Conservation (phyloP, 2,329 filamentous ascomycete species). For the Lachnellula occidentalis region DNA sequence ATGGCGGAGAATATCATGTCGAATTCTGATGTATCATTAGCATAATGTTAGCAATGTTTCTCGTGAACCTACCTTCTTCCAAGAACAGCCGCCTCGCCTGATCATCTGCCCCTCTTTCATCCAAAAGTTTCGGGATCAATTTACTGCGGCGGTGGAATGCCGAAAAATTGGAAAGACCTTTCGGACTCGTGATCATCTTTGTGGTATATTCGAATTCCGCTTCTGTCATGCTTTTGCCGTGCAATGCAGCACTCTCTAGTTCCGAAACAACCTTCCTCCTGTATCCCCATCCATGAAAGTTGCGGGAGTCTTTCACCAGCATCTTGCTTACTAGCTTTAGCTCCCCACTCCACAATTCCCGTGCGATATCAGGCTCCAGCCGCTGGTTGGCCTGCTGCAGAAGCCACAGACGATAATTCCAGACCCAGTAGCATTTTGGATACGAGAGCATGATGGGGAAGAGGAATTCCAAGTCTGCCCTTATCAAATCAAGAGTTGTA, state of each 20-base stretch:
- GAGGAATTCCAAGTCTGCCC: slow-evolving; percentile 73
- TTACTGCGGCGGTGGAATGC: slow-evolving; percentile 91
- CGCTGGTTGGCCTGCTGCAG: slow-evolving; percentile 64
- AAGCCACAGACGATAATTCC: slow-evolving; percentile 90
- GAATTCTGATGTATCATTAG: slow-evolving; percentile 53
- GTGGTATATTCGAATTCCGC: slow-evolving; percentile 85
- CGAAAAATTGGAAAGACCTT: slow-evolving; percentile 79
- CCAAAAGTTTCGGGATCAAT: slow-evolving; percentile 70
- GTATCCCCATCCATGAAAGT: slow-evolving; percentile 97
- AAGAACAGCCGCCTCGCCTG: slow-evolving; percentile 62
- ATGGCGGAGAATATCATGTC: slow-evolving; percentile 69
- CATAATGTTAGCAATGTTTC: background rate
- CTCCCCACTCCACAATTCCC: slow-evolving; percentile 76
- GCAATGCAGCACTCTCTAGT: slow-evolving; percentile 56
- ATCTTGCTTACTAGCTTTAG: slow-evolving; percentile 80
- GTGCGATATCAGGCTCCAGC: slow-evolving; percentile 51
- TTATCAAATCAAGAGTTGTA: slow-evolving; percentile 55
- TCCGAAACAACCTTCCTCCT: slow-evolving; percentile 71
- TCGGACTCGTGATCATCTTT: slow-evolving; percentile 73
- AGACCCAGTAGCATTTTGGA: slow-evolving; percentile 99
- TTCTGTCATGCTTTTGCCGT: slow-evolving; percentile 62
- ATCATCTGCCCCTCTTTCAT: slow-evolving; percentile 62
- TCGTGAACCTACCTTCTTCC: slow-evolving; percentile 51
- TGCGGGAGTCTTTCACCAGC: slow-evolving; percentile 78
- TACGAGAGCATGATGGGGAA: slow-evolving; percentile 77